A percentile compares a stretch with the other conserved stretches of the same genome.
Evolutionary conservation across 768 basidiomycete genomes (phyloP).

Genomic region (Suillus spraguei): DNA sequence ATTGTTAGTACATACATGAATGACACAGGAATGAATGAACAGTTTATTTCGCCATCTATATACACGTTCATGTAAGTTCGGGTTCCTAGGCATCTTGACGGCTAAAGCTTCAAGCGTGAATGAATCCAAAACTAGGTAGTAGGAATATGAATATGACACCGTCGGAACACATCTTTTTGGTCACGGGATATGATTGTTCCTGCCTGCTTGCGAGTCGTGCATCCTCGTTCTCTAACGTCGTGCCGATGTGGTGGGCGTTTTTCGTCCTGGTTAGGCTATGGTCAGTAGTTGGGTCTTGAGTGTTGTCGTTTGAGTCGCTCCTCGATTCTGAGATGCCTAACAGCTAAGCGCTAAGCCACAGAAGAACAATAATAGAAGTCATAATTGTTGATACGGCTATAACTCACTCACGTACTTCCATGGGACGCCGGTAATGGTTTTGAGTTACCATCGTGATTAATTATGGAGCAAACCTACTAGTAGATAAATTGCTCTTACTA

Average conservation of each 20-base stretch:
- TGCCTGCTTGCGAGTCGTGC: no score
- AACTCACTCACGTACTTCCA: background rate
- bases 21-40: background rate
- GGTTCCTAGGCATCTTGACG: background rate
- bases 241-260: background rate
- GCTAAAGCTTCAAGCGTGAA: background rate
- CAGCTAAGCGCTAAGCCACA: no score
- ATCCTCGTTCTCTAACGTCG: no score
- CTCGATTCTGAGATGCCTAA: background rate
- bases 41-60: no score
- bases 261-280: no score
- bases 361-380: background rate
- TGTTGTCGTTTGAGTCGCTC: background rate
- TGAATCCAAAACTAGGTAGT: background rate
- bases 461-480: background rate
- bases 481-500: no score
- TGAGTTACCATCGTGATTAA: background rate
- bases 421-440: background rate
- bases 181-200: no score
- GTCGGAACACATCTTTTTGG: background rate
- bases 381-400: background rate
- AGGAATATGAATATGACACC: no score
- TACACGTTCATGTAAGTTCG: no score
- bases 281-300: background rate
- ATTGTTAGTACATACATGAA: no score